A percentile compares a stretch with the other conserved stretches of the same genome.
Evolutionary conservation across 1,139 yeast genomes (phyloP).

Genomic region (Suhomyces kunorum): DNA sequence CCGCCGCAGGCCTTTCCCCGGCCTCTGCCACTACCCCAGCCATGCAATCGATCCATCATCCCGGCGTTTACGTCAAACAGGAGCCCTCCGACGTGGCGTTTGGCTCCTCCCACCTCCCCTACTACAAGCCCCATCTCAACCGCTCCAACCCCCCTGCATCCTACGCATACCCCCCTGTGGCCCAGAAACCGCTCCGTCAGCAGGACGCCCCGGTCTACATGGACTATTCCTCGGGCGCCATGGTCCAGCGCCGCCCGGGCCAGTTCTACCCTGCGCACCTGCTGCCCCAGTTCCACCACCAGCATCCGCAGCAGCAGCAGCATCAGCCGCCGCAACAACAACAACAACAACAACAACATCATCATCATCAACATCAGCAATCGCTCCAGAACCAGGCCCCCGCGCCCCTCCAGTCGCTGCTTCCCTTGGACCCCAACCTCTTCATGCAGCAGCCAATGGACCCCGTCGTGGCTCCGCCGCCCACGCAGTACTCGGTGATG

Average conservation of each 20-base stretch:
- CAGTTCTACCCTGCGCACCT: slow-evolving; percentile 1
- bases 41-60: slow-evolving; percentile 5
- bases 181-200: slow-evolving; percentile 3
- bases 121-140: slow-evolving; percentile 1
- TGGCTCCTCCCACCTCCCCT: slow-evolving; percentile 8
- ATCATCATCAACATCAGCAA: slow-evolving; percentile 17
- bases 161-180: slow-evolving; percentile 1
- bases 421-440: slow-evolving; percentile 6
- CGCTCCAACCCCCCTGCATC: slow-evolving; percentile 5
- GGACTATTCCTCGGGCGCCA: slow-evolving; percentile 2
- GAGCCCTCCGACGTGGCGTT: slow-evolving; percentile 10
- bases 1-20: slow-evolving; percentile 3
- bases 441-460: not conserved
- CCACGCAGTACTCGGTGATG: not conserved
- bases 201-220: not conserved
- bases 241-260: slow-evolving; percentile 2
- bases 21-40: slow-evolving; percentile 8
- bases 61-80: slow-evolving; percentile 10
- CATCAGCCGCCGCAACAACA: slow-evolving; percentile 16
- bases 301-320: slow-evolving; percentile 13
- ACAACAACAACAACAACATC: slow-evolving; percentile 15
- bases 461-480: not conserved
- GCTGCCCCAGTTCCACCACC: slow-evolving; percentile 15
- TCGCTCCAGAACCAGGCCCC: slow-evolving; percentile 13
- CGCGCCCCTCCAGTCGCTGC: slow-evolving; percentile 7